Conservation (phyloP, 1,139 yeast genomes). For the Saccharomyces hybrid region DNA sequence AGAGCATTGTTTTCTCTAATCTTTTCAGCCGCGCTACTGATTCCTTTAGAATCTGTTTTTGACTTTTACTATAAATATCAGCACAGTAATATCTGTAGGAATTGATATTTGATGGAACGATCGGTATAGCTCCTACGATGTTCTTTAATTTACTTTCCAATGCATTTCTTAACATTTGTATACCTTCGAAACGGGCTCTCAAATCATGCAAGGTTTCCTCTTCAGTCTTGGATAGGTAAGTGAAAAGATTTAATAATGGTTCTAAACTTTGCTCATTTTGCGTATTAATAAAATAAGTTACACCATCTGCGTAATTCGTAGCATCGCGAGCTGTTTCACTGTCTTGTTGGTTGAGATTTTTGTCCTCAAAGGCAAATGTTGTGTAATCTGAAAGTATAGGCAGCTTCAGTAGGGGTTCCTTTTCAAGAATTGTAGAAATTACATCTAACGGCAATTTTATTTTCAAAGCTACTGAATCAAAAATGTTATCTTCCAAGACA, state of each 20-base stretch:
- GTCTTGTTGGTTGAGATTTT: conserved; percentile 1
- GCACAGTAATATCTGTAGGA: conserved; percentile 19
- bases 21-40: conserved; percentile 17
- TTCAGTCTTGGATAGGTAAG: conserved; percentile 40
- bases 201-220: conserved; percentile 40
- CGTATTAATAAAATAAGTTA: conserved; percentile 38
- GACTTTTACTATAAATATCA: conserved; percentile 20
- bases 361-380: conserved; percentile 32
- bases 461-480: conserved; percentile 56
- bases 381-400: conserved; percentile 40
- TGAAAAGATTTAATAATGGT: conserved; percentile 44
- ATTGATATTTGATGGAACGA: conserved; percentile 1
- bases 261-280: conserved; percentile 19
- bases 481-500: conserved; percentile 49
- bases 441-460: conserved; percentile 40
- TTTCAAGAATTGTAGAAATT: conserved; percentile 28
- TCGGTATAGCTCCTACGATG: neutral
- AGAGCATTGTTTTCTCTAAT: conserved; percentile 19
- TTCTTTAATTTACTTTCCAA: conserved; percentile 16
- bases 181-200: conserved; percentile 52
- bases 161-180: conserved; percentile 34
- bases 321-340: conserved; percentile 14
- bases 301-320: conserved; percentile 34
- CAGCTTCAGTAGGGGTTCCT: conserved; percentile 37
- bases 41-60: conserved; percentile 16